Evolutionary conservation across 192 early-diverging fungal species (phyloP).

Genomic region (Mortierella alpina): DNA sequence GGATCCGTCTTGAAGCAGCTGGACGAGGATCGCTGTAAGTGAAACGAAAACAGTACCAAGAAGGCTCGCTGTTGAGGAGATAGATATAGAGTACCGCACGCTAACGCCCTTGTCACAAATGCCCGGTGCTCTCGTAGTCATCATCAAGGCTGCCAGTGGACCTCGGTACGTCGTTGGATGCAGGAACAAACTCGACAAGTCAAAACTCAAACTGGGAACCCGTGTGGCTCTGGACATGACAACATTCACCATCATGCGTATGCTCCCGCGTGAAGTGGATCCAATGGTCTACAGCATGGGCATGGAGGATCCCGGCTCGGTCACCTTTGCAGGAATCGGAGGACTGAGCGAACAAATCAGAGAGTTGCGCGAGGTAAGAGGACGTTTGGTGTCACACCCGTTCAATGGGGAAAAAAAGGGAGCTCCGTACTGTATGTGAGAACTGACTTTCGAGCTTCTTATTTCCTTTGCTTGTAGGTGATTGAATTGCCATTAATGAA

Average conservation of each 20-base stretch:
- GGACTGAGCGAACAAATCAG: conserved; percentile 96
- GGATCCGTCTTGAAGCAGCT: conserved; percentile 98
- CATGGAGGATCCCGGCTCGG: conserved; percentile 93
- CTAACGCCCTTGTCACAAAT: neutral
- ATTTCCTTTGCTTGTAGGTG: conserved; percentile 63
- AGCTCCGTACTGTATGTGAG: too few relatives aligned
- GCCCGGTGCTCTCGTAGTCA: conserved; percentile 71
- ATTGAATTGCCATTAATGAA: conserved; percentile 99
- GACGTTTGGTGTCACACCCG: neutral
- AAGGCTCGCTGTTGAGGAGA: neutral
- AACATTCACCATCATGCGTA: conserved; percentile 99
- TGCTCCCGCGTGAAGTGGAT: conserved; percentile 97
- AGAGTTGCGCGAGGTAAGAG: conserved; percentile 89
- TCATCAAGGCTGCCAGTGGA: conserved; percentile 96
- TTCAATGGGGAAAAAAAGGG: neutral
- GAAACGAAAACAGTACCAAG: neutral
- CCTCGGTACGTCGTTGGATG: conserved; percentile 99
- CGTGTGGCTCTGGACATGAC: conserved; percentile 99
- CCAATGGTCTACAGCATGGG: conserved; percentile 99
- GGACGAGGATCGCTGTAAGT: conserved; percentile 93
- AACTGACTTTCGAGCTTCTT: too few relatives aligned
- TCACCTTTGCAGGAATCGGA: conserved; percentile 97
- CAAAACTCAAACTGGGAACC: conserved; percentile 94
- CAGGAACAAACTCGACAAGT: conserved; percentile 93
- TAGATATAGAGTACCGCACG: neutral